Conservation (phyloP, 257 asterid genomes). For the Striga asiatica region DNA sequence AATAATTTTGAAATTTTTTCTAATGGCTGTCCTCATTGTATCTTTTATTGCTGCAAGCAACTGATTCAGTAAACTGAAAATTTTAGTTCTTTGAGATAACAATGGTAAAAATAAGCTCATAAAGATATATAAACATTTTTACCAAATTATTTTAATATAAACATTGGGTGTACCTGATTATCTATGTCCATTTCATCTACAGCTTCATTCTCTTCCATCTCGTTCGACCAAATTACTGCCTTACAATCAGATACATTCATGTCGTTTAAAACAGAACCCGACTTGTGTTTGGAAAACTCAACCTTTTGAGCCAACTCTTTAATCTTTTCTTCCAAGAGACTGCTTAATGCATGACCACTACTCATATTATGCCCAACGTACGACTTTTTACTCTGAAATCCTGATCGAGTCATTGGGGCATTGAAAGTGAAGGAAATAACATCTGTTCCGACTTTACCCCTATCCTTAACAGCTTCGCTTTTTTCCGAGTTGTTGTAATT, state of each 20-base stretch:
- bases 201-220: constrained; percentile 19
- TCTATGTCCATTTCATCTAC: constrained; percentile 26
- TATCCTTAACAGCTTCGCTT: constrained; percentile 25
- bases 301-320: constrained; percentile 51
- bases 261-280: constrained; percentile 22
- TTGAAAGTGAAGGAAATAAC: constrained; percentile 84
- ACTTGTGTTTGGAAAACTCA: constrained; percentile 40
- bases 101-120: background rate
- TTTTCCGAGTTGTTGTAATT: constrained; percentile 45
- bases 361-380: constrained; percentile 19
- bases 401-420: constrained; percentile 56
- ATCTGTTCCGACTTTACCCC: constrained; percentile 40
- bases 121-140: background rate
- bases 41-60: background rate
- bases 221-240: constrained; percentile 20
- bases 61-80: no score
- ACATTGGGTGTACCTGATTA: constrained; percentile 21
- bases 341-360: constrained; percentile 58
- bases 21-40: background rate
- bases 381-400: constrained; percentile 30
- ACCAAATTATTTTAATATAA: no score
- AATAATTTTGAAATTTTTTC: background rate
- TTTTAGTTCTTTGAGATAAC: no score
- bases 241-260: constrained; percentile 9
- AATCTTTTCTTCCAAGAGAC: constrained; percentile 74